Evolutionary conservation across 2,329 filamentous ascomycete genomes (phyloP), one percentile per base, ranked within the genome.

Genomic region (Bipolaris bicolor): DNA sequence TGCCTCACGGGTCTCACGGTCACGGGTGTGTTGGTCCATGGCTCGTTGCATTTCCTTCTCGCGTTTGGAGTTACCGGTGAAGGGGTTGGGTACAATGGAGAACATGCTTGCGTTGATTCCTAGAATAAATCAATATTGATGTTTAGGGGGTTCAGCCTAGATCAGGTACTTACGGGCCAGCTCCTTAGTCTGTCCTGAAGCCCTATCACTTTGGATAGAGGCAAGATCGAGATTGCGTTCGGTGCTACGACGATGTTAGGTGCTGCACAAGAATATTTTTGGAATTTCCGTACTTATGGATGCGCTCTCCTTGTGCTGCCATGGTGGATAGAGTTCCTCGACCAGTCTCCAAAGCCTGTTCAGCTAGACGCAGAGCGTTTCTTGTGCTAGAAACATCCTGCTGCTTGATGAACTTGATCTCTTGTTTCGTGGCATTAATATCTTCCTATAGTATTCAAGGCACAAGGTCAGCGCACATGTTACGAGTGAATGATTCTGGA

Each of bases 101-200:
- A 97, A 97, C 92, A 97, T 96, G 80, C 89, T 92, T 61, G 89
- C 83, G 77, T 97, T 96, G 48, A 96, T 81, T 1, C 86, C 66
- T 69, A 51, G 7, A 3, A 3, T 5, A 15, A 10, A 31, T 54
- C 36, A 57, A 56, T 29, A n/a, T 31, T 4, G 16, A 13, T 11
- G 5, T 26, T 1, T 5, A 15, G 7, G 10, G 22, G 15, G 2
- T 5, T 7, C 2, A 9, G 7, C 15, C 5, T 43, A 15, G 5
- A 13, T 10, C 15, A n/a, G 2, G 13, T 31, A 33, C 64, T 40
- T 55, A 67, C 67, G 91, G 80, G 94, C 94, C 36, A 97, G 81
- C 72, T 97, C 92, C 46, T 87, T 86, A 1, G 92, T 89, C 67
- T 91, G 90, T 64, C 93, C 91, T 66, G 92, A 88, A 4, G 91